Conservation (phyloP, 2,329 filamentous ascomycete genomes). For the Thelonectria rubi region DNA sequence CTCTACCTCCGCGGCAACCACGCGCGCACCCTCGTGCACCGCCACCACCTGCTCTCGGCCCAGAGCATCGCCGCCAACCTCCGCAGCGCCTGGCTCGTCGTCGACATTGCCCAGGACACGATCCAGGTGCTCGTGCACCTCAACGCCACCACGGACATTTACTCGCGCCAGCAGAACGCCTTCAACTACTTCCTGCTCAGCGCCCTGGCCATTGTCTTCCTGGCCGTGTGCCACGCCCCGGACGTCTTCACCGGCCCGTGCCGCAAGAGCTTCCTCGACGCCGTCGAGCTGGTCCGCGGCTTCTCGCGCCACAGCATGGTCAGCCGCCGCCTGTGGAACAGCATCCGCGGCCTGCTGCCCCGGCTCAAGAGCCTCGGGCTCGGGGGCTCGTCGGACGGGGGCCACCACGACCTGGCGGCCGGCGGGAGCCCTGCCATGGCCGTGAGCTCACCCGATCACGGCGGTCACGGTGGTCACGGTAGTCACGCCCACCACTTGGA, state of each 20-base stretch:
- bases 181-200: conserved; percentile 45
- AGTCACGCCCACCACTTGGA: background rate
- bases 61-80: conserved; percentile 49
- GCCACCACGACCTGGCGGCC: background rate
- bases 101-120: conserved; percentile 45
- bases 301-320: conserved; percentile 46
- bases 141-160: conserved; percentile 41
- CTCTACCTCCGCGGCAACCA: conserved; percentile 57
- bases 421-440: conserved; percentile 1
- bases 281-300: conserved; percentile 45
- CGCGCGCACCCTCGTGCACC: conserved; percentile 54
- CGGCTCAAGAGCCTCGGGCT: conserved; percentile 43
- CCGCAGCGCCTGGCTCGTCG: conserved; percentile 50
- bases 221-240: conserved; percentile 56
- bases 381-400: conserved; percentile 24
- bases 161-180: conserved; percentile 41
- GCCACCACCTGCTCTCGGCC: conserved; percentile 52
- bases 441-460: background rate
- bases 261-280: conserved; percentile 45
- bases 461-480: background rate
- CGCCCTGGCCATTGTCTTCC: conserved; percentile 42
- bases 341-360: conserved; percentile 47
- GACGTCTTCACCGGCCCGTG: conserved; percentile 51
- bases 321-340: conserved; percentile 49
- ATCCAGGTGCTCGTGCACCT: conserved; percentile 43